phyloP scores from a whole-genome alignment of 768 basidiomycete genomes.

The Tricholoma saponaceum region DNA sequence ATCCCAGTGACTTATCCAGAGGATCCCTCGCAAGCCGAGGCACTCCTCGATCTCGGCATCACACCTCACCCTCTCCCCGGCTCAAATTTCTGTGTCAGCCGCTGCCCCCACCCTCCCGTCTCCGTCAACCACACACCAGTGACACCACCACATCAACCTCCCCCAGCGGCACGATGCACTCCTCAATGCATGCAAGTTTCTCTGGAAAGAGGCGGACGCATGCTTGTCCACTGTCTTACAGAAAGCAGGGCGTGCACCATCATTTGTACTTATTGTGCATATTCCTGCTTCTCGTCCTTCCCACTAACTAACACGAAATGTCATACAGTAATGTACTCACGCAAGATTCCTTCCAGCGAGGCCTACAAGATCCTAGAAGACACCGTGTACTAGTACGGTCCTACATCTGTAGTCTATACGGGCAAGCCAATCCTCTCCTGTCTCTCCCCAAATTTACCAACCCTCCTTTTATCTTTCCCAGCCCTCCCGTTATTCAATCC shows the following conservation, averaged over 20 bases:
- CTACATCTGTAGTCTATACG: no score
- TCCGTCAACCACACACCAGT: conserved; percentile 32
- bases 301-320: background rate
- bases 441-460: background rate
- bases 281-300: no score
- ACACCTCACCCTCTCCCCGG: conserved; percentile 56
- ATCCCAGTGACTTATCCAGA: conserved; percentile 59
- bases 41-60: conserved; percentile 44
- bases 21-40: conserved; percentile 45
- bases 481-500: conserved; percentile 54
- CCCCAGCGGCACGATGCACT: conserved; percentile 36
- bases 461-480: conserved; percentile 15
- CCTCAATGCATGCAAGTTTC: conserved; percentile 41
- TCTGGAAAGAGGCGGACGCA: conserved; percentile 34
- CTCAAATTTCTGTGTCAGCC: conserved; percentile 26
- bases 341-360: background rate
- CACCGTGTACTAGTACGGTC: no score
- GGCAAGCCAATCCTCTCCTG: conserved; percentile 25
- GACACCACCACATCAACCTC: conserved; percentile 39
- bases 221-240: conserved; percentile 50
- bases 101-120: conserved; percentile 19
- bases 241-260: conserved; percentile 54
- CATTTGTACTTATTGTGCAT: conserved; percentile 51
- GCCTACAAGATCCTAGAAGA: background rate
- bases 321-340: background rate